Evolutionary conservation across 768 basidiomycete species (phyloP).

Genomic region (Phlebiopsis gigantea): DNA sequence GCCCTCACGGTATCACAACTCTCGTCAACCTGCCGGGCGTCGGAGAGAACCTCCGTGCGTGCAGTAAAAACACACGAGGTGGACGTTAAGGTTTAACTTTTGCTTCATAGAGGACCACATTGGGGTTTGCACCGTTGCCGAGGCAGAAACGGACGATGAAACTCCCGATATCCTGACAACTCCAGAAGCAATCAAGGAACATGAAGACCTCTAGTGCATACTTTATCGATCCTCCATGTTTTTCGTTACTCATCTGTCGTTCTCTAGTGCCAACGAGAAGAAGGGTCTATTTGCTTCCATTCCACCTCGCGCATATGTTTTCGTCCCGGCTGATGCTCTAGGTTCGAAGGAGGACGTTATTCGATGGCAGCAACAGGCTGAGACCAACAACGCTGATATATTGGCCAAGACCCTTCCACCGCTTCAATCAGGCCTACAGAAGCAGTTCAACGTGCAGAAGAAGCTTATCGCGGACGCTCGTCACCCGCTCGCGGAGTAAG

Average conservation of each 20-base stretch:
- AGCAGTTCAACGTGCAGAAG: slow-evolving; percentile 6
- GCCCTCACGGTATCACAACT: slow-evolving; percentile 27
- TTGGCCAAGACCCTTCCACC: slow-evolving; percentile 1
- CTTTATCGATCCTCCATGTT: background rate
- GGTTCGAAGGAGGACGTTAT: slow-evolving; percentile 1
- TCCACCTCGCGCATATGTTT: slow-evolving; percentile 3
- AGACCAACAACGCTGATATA: background rate
- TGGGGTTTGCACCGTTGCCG: slow-evolving; percentile 1
- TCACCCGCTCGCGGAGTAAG: slow-evolving; percentile 5
- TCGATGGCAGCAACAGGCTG: slow-evolving; percentile 2
- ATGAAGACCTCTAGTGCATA: slow-evolving; percentile 9
- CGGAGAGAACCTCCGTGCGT: slow-evolving; percentile 38
- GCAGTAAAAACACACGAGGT: too few species aligned
- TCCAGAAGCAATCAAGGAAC: background rate
- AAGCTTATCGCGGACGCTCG: background rate
- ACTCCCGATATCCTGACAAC: slow-evolving; percentile 1
- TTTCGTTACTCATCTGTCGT: background rate
- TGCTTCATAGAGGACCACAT: slow-evolving; percentile 8
- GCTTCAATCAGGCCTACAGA: slow-evolving; percentile 1
- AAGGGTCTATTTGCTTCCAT: slow-evolving; percentile 7
- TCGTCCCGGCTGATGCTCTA: slow-evolving; percentile 4
- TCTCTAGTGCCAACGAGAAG: background rate
- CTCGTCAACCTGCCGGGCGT: slow-evolving; percentile 40
- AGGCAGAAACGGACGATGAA: slow-evolving; percentile 2
- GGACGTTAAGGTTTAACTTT: too few species aligned